Conservation (phyloP, 805 yeast species). For the Limtongozyma cylindracea region DNA sequence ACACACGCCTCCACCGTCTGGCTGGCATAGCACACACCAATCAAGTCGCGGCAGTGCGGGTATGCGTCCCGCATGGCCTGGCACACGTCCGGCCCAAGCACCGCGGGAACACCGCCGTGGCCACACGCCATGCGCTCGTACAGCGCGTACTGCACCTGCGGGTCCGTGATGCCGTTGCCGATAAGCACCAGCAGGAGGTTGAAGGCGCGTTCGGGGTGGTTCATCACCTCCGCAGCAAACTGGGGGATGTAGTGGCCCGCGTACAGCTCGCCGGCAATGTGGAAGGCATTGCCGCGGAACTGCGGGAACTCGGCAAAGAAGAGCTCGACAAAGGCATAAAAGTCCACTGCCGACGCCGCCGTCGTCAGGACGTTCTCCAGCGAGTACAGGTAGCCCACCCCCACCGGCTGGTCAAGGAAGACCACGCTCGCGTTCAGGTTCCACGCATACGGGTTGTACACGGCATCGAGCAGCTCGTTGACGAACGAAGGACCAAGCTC, state of each 20-base stretch:
- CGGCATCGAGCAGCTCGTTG: slow-evolving; percentile 5
- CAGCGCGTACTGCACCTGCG: not conserved
- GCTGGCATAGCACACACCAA: slow-evolving; percentile 8
- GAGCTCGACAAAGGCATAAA: slow-evolving; percentile 11
- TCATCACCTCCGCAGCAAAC: slow-evolving; percentile 13
- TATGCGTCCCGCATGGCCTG: slow-evolving; percentile 9
- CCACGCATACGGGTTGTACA: slow-evolving; percentile 8
- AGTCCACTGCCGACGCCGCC: slow-evolving; percentile 10
- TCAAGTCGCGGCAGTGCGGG: slow-evolving; percentile 10
- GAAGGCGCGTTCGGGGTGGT: slow-evolving; percentile 3
- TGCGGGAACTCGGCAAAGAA: slow-evolving; percentile 12
- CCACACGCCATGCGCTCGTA: slow-evolving; percentile 1
- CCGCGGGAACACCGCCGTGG: slow-evolving; percentile 7
- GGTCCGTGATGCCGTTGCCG: slow-evolving; percentile 2
- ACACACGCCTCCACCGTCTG: slow-evolving; percentile 12
- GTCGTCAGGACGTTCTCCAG: slow-evolving; percentile 1
- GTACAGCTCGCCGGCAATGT: slow-evolving; percentile 82
- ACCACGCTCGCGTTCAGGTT: slow-evolving; percentile 7
- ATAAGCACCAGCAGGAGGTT: slow-evolving; percentile 1
- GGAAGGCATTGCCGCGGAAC: slow-evolving; percentile 49
- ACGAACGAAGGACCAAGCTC: slow-evolving; percentile 9
- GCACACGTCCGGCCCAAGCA: slow-evolving; percentile 9
- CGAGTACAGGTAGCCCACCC: slow-evolving; percentile 9
- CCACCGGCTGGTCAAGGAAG: slow-evolving; percentile 10
- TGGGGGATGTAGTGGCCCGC: slow-evolving; percentile 90